These are phyloP conservation scores for Aspergillus avenaceus DNA, from an alignment of 495 filamentous ascomycete genomes.

Conservation along the genomic window DNA sequence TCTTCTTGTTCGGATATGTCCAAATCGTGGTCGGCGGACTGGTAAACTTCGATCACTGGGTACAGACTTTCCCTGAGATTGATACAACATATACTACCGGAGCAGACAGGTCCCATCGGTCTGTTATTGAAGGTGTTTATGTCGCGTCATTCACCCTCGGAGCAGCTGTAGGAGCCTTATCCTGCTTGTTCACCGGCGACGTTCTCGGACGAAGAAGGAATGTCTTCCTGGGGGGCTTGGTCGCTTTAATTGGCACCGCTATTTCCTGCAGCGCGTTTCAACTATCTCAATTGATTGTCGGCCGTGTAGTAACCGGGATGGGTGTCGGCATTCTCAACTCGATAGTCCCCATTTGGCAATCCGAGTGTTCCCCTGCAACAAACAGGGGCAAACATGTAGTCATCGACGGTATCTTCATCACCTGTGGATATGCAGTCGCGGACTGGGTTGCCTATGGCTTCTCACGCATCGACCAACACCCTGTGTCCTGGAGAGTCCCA, in stretches of 20 bases:
- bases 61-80: slow-evolving; percentile 15
- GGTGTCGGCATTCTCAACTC: slow-evolving; percentile 43
- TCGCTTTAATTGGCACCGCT: slow-evolving; percentile 24
- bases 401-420: slow-evolving; percentile 44
- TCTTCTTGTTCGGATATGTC: slow-evolving; percentile 26
- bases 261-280: slow-evolving; percentile 39
- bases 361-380: slow-evolving; percentile 38
- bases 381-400: slow-evolving; percentile 32
- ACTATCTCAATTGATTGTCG: slow-evolving; percentile 39
- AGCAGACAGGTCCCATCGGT: slow-evolving; percentile 4
- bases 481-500: slow-evolving; percentile 45
- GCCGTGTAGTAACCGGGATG: slow-evolving; percentile 39
- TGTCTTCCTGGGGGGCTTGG: slow-evolving; percentile 20
- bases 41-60: slow-evolving; percentile 11
- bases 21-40: slow-evolving; percentile 21
- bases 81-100: slow-evolving; percentile 9
- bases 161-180: slow-evolving; percentile 24
- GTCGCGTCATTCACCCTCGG: slow-evolving; percentile 30
- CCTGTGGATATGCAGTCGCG: slow-evolving; percentile 41
- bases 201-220: slow-evolving; percentile 28
- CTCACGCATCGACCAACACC: slow-evolving; percentile 32
- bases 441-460: slow-evolving; percentile 42
- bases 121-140: slow-evolving; percentile 23
- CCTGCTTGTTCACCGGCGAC: slow-evolving; percentile 27
- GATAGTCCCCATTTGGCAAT: slow-evolving; percentile 48